Base-by-base conservation (phyloP, 2,329 filamentous ascomycete species). In the Hymenoscyphus occultus region DNA sequence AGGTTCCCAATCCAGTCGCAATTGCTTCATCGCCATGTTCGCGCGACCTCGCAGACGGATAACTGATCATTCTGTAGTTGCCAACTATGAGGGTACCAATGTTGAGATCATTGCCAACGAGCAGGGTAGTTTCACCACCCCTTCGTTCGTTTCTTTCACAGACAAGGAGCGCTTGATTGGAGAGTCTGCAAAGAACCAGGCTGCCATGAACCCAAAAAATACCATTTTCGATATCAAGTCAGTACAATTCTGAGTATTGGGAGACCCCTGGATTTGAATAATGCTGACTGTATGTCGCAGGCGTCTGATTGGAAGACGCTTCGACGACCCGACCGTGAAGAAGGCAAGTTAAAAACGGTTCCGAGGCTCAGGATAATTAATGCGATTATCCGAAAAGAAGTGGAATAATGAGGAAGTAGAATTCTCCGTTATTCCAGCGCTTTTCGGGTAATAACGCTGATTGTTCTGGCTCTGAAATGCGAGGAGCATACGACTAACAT, bases 171-270 rank as follows among this genome's bases (percentile, higher is more conserved):
- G 95, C 82, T 85, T 99, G 83, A 98, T 98, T 78, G 95, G 95
- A 86, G 95, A 98, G 87, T 94, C 95, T 68, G 95, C 95, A 78
- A 99, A 98, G 91, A 99, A 99, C 87, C 93, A 97, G 89, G 95
- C 94, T 78, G 94, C 95, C 77, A 97, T 98, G 92, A 99, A 99
- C 91, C 95, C 95, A 70, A 82, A 82, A 79, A 98, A 98, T 86
- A 99, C 95, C 75, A 87, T 99, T 83, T 99, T 98, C 84, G 95
- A 99, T 83, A 91, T 97, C 88, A 99, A 98, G 93, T 95, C 81
- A 83, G 90, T 83, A 28, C 22, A n/a, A 51, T 22, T 51, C 45
- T 28, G 45, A 51, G 45, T 66, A 35, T 40, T 28, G 9, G 35
- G 22, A 40, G 48, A 45, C 39, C 13, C 22, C 39, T 39, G 39